Evolutionary conservation across 306 rosid genomes (phyloP), one percentile per base, ranked within the genome.

Genomic region (Styphnolobium japonicum): DNA sequence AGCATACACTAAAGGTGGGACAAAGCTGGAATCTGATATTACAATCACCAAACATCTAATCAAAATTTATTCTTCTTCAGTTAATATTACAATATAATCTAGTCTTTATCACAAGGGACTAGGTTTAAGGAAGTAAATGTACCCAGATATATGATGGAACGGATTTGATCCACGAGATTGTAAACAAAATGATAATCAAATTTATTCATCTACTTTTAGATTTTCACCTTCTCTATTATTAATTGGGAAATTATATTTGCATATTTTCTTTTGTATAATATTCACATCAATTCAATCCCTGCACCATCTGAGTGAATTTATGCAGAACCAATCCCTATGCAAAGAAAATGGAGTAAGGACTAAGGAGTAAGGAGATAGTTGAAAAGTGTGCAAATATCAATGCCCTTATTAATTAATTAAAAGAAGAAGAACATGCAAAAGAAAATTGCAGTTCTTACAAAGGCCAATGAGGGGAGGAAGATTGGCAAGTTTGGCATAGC

Each of bases 401-500:
- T 9, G 10, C 49, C n/a, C 1, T 43, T 12, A 43, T 43, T 14
- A 53, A 53, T 7, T 8, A 58, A 34, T 10, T n/a, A 27, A 10
- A 39, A 2, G 7, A 46, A 15, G 0, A 21, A 39, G 19, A 58
- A 75, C 0, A 19, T 1, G 31, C 1, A 0, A 40, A 7, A 0
- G 4, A 14, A 14, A 37, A 2, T 22, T 4, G 18, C 0, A 33
- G 5, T 19, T 21, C 89, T 86, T 78, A 94, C 98, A 94, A 18
- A 94, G 93, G 74, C 97, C 98, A 16, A 89, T 22, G 52, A 94
- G 83, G 10, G 98, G 97, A 46, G 97, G 97, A 29, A 94, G 22
- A 4, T 31, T 4, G 0, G 86, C 97, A 21, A 94, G 97, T 58
- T 88, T 90, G 40, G 97, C 97, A 37, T 94, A 94, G 58, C 98